phyloP scores from a whole-genome alignment of 306 rosid genomes.

The Gastrolobium bilobum region DNA sequence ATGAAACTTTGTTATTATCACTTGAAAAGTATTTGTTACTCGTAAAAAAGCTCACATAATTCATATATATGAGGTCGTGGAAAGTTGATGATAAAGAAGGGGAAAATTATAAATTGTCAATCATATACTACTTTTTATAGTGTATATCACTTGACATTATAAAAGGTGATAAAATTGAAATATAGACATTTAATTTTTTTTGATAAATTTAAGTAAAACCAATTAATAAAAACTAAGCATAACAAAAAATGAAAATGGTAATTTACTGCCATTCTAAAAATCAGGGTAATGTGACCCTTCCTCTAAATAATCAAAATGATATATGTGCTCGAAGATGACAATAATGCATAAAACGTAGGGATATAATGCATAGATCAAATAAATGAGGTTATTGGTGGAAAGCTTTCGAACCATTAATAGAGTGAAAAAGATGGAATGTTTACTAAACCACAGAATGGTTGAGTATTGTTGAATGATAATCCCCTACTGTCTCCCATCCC shows the following conservation, averaged over 20 bases:
- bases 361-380: conserved; percentile 44
- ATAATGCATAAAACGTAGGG: conserved; percentile 34
- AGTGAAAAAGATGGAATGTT: conserved; percentile 51
- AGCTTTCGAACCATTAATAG: conserved; percentile 45
- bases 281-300: background rate
- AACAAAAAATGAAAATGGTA: background rate
- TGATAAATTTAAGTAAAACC: background rate
- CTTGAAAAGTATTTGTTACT: too few relatives aligned
- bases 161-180: too few relatives aligned
- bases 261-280: background rate
- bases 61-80: too few relatives aligned
- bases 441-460: conserved; percentile 30
- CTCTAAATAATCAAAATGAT: conserved; percentile 39
- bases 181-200: too few relatives aligned
- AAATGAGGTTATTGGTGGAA: conserved; percentile 35
- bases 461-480: conserved; percentile 15
- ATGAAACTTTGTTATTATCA: conserved; percentile 26
- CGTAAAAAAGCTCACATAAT: too few relatives aligned
- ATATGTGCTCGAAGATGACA: conserved; percentile 28
- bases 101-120: too few relatives aligned
- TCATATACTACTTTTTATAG: too few relatives aligned
- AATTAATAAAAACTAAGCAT: background rate
- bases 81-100: too few relatives aligned
- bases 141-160: too few relatives aligned
- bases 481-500: conserved; percentile 17